A percentile compares a stretch with the other conserved stretches of the same genome.
phyloP scores from a whole-genome alignment of 1,139 yeast species.

The Diutina pseudorugosa region DNA sequence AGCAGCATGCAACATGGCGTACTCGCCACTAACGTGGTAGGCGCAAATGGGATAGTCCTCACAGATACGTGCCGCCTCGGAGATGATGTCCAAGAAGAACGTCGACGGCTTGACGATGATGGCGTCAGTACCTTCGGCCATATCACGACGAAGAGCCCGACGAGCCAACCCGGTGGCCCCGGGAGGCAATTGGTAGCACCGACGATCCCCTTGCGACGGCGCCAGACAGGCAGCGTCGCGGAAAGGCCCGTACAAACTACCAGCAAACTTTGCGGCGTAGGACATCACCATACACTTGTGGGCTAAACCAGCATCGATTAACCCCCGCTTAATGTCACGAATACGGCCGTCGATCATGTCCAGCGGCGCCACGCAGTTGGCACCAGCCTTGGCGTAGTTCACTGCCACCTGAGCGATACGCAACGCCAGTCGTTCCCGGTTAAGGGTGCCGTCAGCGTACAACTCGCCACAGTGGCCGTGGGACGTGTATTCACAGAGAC shows the following conservation, averaged over 20 bases:
- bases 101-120: slow-evolving; percentile 96
- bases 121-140: slow-evolving; percentile 92
- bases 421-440: slow-evolving; percentile 62
- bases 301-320: slow-evolving; percentile 74
- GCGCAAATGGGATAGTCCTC: slow-evolving; percentile 83
- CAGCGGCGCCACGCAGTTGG: slow-evolving; percentile 91
- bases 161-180: slow-evolving; percentile 92
- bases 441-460: slow-evolving; percentile 74
- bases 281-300: slow-evolving; percentile 86
- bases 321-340: slow-evolving; percentile 74
- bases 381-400: slow-evolving; percentile 92
- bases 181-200: slow-evolving; percentile 85
- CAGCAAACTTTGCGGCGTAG: slow-evolving; percentile 88
- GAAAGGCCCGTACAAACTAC: slow-evolving; percentile 90
- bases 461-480: slow-evolving; percentile 97
- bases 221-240: slow-evolving; percentile 93
- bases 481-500: slow-evolving; percentile 90
- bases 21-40: slow-evolving; percentile 96
- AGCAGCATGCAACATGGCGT: slow-evolving; percentile 96
- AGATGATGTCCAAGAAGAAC: slow-evolving; percentile 80
- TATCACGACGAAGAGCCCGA: slow-evolving; percentile 76
- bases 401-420: slow-evolving; percentile 93
- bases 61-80: slow-evolving; percentile 78
- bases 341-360: slow-evolving; percentile 98
- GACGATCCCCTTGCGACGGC: slow-evolving; percentile 87